Percentiles rank a stretch among this genome's conserved stretches.
phyloP scores from a whole-genome alignment of 2,329 filamentous ascomycete genomes.

The Ilyonectria sp. region DNA sequence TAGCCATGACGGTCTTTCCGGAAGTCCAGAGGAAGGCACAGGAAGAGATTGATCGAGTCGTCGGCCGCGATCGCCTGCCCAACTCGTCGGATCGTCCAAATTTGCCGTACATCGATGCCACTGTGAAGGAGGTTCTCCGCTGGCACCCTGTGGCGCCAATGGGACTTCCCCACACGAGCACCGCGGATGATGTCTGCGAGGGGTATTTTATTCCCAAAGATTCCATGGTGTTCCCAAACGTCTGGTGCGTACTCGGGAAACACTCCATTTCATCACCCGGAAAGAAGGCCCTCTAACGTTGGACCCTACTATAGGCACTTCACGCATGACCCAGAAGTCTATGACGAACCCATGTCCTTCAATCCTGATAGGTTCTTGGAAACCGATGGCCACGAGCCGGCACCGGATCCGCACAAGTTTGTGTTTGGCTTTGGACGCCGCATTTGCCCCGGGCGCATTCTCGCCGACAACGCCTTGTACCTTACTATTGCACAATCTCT shows the following conservation, averaged over 20 bases:
- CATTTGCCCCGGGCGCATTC: constrained; percentile 50
- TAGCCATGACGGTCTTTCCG: constrained; percentile 35
- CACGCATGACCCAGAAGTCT: constrained; percentile 36
- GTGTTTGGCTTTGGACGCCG: constrained; percentile 55
- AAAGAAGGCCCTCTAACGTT: not conserved
- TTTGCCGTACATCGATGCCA: constrained; percentile 47
- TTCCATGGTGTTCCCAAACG: constrained; percentile 37
- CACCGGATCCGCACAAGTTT: constrained; percentile 47
- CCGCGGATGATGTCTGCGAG: constrained; percentile 43
- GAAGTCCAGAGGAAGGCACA: constrained; percentile 36
- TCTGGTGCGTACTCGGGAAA: constrained; percentile 30
- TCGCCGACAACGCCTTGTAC: constrained; percentile 50
- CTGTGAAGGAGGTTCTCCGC: constrained; percentile 49
- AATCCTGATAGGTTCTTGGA: constrained; percentile 37
- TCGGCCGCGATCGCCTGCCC: constrained; percentile 48
- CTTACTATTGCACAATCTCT: constrained; percentile 58
- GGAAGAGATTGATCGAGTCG: constrained; percentile 39
- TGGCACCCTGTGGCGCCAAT: constrained; percentile 52
- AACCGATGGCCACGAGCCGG: constrained; percentile 35
- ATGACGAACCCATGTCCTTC: constrained; percentile 33
- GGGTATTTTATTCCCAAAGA: constrained; percentile 45
- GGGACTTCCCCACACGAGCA: constrained; percentile 56
- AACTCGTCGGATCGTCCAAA: constrained; percentile 39
- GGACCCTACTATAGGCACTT: constrained; percentile 30
- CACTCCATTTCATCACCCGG: too few relatives aligned